Evolutionary conservation across 192 early-diverging fungal genomes (phyloP).

Genomic region (Coemansia sp.): DNA sequence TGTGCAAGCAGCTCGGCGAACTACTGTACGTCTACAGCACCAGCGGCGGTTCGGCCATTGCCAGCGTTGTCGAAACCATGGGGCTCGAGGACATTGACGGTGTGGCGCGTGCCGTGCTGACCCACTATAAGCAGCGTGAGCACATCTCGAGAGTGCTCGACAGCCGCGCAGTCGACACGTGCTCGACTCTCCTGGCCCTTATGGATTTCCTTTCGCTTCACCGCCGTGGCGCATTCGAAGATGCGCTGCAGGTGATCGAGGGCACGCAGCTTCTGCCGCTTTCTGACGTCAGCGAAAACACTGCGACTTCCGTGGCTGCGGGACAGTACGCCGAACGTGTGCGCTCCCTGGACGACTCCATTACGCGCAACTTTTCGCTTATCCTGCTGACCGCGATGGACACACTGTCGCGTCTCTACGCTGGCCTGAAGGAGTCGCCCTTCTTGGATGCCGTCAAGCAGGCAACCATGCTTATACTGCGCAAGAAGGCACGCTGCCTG

Average conservation of each 20-base stretch:
- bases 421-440: constrained; percentile 57
- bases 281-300: constrained; percentile 51
- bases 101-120: constrained; percentile 49
- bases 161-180: constrained; percentile 52
- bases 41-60: neutral
- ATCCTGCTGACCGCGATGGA: constrained; percentile 74
- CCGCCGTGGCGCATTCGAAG: constrained; percentile 55
- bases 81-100: constrained; percentile 46
- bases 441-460: constrained; percentile 45
- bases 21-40: constrained; percentile 33
- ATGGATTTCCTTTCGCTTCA: constrained; percentile 60
- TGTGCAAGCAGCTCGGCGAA: constrained; percentile 70
- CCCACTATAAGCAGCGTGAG: constrained; percentile 49
- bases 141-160: constrained; percentile 50
- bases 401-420: constrained; percentile 59
- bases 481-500: constrained; percentile 62
- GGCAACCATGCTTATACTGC: constrained; percentile 54
- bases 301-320: constrained; percentile 37
- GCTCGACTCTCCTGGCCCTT: constrained; percentile 56
- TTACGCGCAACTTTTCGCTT: constrained; percentile 74
- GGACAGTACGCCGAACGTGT: constrained; percentile 66
- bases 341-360: constrained; percentile 58
- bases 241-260: constrained; percentile 62
- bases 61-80: neutral
- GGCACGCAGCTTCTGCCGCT: constrained; percentile 64